Evolutionary conservation across 2,329 filamentous ascomycete genomes (phyloP).

Genomic region (Neurospora sp.): DNA sequence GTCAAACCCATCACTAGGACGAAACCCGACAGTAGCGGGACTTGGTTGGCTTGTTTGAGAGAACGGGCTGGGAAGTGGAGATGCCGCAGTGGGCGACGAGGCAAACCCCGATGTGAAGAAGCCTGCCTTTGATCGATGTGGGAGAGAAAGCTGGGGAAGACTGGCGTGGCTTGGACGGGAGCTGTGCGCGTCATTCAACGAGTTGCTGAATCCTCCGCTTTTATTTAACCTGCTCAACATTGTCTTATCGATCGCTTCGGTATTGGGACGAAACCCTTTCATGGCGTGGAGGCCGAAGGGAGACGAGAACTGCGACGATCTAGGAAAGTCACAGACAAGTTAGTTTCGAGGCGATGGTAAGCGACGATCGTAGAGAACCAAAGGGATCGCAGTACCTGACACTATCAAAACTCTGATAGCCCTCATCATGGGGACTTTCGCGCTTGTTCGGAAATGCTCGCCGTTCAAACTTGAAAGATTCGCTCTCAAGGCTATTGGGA

Average conservation of each 20-base stretch:
- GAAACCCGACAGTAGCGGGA: slow-evolving; percentile 10
- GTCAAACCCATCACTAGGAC: slow-evolving; percentile 17
- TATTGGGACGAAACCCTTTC: slow-evolving; percentile 35
- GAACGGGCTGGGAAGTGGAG: slow-evolving; percentile 30
- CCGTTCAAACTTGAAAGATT: slow-evolving; percentile 28
- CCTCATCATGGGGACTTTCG: slow-evolving; percentile 15
- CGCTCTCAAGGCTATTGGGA: slow-evolving; percentile 23
- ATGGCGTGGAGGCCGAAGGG: slow-evolving; percentile 33
- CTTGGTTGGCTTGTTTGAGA: not conserved
- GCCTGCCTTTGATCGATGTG: slow-evolving; percentile 29
- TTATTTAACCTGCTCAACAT: slow-evolving; percentile 48
- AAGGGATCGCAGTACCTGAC: slow-evolving; percentile 11
- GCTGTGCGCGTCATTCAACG: slow-evolving; percentile 28
- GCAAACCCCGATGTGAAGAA: slow-evolving; percentile 35
- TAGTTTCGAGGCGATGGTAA: not conserved
- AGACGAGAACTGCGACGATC: slow-evolving; percentile 14
- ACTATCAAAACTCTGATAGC: slow-evolving; percentile 19
- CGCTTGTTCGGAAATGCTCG: slow-evolving; percentile 6
- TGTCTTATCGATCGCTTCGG: slow-evolving; percentile 37
- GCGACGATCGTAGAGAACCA: not conserved
- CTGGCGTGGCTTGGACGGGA: slow-evolving; percentile 29
- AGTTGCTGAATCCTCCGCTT: slow-evolving; percentile 32
- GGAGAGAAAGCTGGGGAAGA: slow-evolving; percentile 37
- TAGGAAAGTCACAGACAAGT: not conserved
- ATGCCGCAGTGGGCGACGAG: slow-evolving; percentile 33